Evolutionary conservation across 495 filamentous ascomycete species (phyloP), one percentile per base, ranked within the genome.

Genomic region (Trichoderma orchidacearum): DNA sequence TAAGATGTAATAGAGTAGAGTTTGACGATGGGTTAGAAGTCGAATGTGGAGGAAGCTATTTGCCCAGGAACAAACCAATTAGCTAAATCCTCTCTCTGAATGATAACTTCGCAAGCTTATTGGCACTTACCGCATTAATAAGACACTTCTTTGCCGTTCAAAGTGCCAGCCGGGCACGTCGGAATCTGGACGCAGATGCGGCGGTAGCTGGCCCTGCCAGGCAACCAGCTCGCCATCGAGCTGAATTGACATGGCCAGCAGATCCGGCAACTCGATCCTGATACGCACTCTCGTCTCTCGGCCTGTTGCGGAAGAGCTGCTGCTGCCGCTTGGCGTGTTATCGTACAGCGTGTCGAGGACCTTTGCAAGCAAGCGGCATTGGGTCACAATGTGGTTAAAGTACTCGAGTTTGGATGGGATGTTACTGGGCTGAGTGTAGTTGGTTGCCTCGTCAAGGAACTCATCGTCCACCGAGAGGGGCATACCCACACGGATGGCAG

Each of bases 241-340:
- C 12, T 57, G 55, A 25, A 57, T 57, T 12, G 55, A 57, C 55
- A 32, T 57, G 9, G 55, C 55, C 2, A 57, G 30, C 25, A 57
- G 30, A 36, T 57, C 55, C 1, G 55, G 55, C 5, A 57, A 50
- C 11, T 57, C 28, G 3, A 50, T 23, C 4, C 31, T 52, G 29
- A 57, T 17, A 21, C 55, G 55, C 11, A 52, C 32, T 23, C 18
- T 57, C 0, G 38, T 51, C 9, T 57, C 45, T 8, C 38, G 23
- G 5, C 41, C 18, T 35, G 18, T 30, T 25, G 25, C 25, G 5
- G 34, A 35, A 9, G 38, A 50, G 45, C 17, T 55, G 21, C 53
- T 41, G 29, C 53, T 41, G 4, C 32, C 21, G 5, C 41, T 48
- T 11, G 41, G 41, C 18, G 41, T 48, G 36, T 56, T 36, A 45